Percentiles rank a stretch among this genome's conserved stretches.
phyloP scores from a whole-genome alignment of 495 filamentous ascomycete species.

The Clavariopsis aquatica region DNA sequence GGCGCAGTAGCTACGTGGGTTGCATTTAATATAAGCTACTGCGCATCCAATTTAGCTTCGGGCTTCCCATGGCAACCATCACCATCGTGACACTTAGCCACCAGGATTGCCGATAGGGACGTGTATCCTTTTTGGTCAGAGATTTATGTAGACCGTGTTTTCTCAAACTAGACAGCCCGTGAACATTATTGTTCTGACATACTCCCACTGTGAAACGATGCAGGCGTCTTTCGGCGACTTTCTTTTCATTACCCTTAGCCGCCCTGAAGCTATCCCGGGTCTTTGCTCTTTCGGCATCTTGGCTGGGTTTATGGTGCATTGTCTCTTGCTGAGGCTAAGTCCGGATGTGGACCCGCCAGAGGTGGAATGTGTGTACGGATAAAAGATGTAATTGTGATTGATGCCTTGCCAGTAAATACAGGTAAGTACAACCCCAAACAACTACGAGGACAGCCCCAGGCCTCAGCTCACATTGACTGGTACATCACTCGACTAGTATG shows the following conservation, averaged over 20 bases:
- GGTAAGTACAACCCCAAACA: background rate
- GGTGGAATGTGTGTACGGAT: background rate
- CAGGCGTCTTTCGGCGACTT: background rate
- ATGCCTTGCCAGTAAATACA: background rate
- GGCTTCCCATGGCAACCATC: too few relatives aligned
- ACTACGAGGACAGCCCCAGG: background rate
- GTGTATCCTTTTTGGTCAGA: background rate
- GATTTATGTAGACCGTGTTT: background rate
- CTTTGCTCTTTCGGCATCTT: background rate
- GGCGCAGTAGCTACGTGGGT: too few relatives aligned
- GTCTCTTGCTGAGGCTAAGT: background rate
- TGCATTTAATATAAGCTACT: too few relatives aligned
- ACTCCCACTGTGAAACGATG: background rate
- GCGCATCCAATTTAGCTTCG: too few relatives aligned
- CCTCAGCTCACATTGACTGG: background rate
- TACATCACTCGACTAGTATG: background rate
- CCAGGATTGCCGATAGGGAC: background rate
- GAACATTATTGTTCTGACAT: background rate
- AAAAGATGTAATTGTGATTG: background rate
- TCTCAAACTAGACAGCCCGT: background rate
- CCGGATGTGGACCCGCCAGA: background rate
- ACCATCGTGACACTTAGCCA: too few relatives aligned
- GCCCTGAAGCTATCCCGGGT: background rate
- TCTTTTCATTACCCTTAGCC: background rate
- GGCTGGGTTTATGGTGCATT: background rate